A percentile compares a stretch with the other conserved stretches of the same genome.
phyloP scores from a whole-genome alignment of 176 grass and related monocot genomes.

The Poa annua region DNA sequence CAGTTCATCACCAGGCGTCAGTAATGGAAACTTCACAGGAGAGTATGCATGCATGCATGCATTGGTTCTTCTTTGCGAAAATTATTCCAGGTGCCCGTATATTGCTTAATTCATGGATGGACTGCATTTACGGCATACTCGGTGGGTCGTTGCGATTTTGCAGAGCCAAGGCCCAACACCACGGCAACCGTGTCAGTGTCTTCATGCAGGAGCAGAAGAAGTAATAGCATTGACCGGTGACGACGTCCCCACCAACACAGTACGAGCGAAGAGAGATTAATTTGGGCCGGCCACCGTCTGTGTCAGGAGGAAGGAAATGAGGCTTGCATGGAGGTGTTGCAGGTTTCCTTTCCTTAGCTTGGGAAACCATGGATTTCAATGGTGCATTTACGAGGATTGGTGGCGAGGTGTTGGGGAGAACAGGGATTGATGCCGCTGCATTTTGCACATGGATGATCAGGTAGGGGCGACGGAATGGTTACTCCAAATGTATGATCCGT shows the following conservation, averaged over 20 bases:
- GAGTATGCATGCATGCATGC: not conserved
- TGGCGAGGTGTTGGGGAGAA: not conserved
- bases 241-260: too few species aligned
- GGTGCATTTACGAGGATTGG: constrained; percentile 32
- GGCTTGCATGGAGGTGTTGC: not conserved
- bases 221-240: not conserved
- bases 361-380: not conserved
- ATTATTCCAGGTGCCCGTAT: not conserved
- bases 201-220: constrained; percentile 3
- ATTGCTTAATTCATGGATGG: not conserved
- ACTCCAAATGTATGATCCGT: not conserved
- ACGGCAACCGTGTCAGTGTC: not conserved
- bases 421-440: not conserved
- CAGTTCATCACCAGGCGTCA: not conserved
- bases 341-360: not conserved
- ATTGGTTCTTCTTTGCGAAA: not conserved
- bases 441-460: not conserved
- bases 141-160: not conserved
- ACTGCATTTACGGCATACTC: not conserved
- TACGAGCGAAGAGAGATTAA: too few species aligned
- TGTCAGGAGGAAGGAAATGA: too few species aligned
- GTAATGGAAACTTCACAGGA: not conserved
- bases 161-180: not conserved
- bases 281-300: too few species aligned
- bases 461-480: not conserved